Base-by-base conservation (phyloP, 2,329 filamentous ascomycete genomes). In the Trichoderma brevicompactum region DNA sequence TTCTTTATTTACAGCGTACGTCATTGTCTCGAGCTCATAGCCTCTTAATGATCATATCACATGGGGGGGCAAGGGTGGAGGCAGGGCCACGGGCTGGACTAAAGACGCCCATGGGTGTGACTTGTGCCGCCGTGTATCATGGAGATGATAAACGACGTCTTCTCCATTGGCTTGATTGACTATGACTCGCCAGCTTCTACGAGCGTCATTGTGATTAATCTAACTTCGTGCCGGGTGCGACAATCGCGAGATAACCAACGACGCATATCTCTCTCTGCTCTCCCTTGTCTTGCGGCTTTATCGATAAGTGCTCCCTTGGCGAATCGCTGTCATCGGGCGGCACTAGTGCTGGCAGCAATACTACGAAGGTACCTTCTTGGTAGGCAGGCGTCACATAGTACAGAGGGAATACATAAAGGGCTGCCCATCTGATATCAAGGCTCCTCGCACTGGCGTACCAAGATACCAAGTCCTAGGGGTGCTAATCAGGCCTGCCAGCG, bases 11-110 rank as follows among this genome's bases (percentile, higher is more conserved):
- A 12, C 36, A 38, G 48, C n/a, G 48, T 48, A 36, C 59, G 59
- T 62, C 59, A 62, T 62, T 12, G 48, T 46, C 43, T 15, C 23
- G 55, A 19, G 34, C 50, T 36, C 60, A 34, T 23, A 38, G 49
- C 40, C 60, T 15, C 40, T 54, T 44, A 15, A 53, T 63, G 60
- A 63, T 36, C 60, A 63, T 38, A 54, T 63, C 60, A 63, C 60
- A 63, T 63, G 60, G 48, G 60, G 17, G 36, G 28, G 23, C 23
- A 12, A 7, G 49, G 28, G 60, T 50, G 60, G 40, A 63, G 60
- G 60, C 60, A 63, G 40, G 15, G 56, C 56, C 32, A 44, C 43
- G 28, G n/a, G 41, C 54, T 19, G 28, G 58, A 8, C 58, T 43
- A 50, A 38, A 52, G 46, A 43, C 23, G 58, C 58, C 58, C 12